A percentile compares a stretch with the other conserved stretches of the same genome.
Evolutionary conservation across 2,329 filamentous ascomycete species (phyloP).

Genomic region (Nigrospora oryzae): DNA sequence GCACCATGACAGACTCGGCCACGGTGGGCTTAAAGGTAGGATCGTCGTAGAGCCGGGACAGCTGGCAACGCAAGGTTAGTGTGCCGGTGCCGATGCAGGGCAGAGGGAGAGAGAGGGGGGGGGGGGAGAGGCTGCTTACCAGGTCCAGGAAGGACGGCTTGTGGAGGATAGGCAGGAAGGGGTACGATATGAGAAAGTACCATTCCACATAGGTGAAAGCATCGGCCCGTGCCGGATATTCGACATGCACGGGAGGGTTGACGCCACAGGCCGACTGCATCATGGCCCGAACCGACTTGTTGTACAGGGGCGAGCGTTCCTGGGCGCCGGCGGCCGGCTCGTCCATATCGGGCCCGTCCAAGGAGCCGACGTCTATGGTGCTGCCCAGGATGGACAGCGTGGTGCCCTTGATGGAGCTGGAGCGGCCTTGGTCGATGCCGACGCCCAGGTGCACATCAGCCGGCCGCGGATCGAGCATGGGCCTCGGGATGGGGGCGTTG

Average conservation of each 20-base stretch:
- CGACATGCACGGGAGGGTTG: conserved; percentile 46
- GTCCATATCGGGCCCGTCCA: conserved; percentile 57
- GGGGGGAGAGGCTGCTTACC: conserved; percentile 32
- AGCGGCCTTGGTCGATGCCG: conserved; percentile 50
- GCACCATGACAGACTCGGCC: conserved; percentile 61
- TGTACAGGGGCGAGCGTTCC: conserved; percentile 42
- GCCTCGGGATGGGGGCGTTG: conserved; percentile 9
- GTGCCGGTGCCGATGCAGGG: background rate
- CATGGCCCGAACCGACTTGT: conserved; percentile 66
- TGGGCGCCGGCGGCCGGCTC: conserved; percentile 41
- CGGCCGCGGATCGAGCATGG: conserved; percentile 29
- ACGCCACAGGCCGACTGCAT: conserved; percentile 56
- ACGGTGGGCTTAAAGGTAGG: conserved; percentile 50
- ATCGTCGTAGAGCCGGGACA: conserved; percentile 63
- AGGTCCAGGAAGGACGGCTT: conserved; percentile 63
- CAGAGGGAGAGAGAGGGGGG: background rate
- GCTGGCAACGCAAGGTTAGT: conserved; percentile 26
- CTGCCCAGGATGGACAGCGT: conserved; percentile 71
- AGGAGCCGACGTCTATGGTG: conserved; percentile 70
- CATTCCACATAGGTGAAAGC: conserved; percentile 63
- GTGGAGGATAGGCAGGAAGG: conserved; percentile 70
- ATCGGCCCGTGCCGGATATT: conserved; percentile 55
- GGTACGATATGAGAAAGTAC: conserved; percentile 66
- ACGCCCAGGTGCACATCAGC: conserved; percentile 61
- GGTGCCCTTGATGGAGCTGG: conserved; percentile 69